Evolutionary conservation across 1,284 basidiomycete genomes (phyloP).

Genomic region (Apiotrichum mycotoxinovorans): DNA sequence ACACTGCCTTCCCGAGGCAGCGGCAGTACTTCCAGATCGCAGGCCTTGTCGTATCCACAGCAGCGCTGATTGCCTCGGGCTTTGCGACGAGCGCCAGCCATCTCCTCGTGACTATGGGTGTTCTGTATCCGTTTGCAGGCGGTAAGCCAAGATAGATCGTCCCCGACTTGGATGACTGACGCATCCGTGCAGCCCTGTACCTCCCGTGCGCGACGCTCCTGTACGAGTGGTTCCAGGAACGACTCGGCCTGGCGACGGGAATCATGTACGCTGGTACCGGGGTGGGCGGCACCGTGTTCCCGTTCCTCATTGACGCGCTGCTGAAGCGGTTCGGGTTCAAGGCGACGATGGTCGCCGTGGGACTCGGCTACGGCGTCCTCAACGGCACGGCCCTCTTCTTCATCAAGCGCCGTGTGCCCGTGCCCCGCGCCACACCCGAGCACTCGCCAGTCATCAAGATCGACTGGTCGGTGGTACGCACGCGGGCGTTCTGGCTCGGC

Average conservation of each 20-base stretch:
- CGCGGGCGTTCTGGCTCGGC: conserved; percentile 32
- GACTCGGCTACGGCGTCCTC: conserved; percentile 32
- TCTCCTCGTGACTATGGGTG: conserved; percentile 41
- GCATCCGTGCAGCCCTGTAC: conserved; percentile 32
- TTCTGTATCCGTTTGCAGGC: conserved; percentile 42
- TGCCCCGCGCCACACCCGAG: not conserved
- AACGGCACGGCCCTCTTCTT: conserved; percentile 37
- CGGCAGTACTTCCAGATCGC: conserved; percentile 26
- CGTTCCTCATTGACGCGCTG: conserved; percentile 40
- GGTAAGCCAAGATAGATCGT: too few relatives aligned
- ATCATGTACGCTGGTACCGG: conserved; percentile 48
- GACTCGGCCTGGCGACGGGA: conserved; percentile 45
- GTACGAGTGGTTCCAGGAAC: conserved; percentile 46
- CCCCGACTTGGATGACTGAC: not conserved
- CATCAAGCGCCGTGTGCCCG: conserved; percentile 43
- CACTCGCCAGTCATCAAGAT: conserved; percentile 4
- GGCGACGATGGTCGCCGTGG: conserved; percentile 42
- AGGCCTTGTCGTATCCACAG: conserved; percentile 29
- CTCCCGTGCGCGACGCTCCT: conserved; percentile 45
- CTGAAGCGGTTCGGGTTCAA: conserved; percentile 45
- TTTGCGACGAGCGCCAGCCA: conserved; percentile 43
- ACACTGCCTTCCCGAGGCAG: conserved; percentile 33
- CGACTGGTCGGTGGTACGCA: conserved; percentile 27
- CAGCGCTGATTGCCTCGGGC: conserved; percentile 31
- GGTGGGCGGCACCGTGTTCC: conserved; percentile 44